Base-by-base conservation (phyloP, 768 basidiomycete genomes). In the Mycena venus region DNA sequence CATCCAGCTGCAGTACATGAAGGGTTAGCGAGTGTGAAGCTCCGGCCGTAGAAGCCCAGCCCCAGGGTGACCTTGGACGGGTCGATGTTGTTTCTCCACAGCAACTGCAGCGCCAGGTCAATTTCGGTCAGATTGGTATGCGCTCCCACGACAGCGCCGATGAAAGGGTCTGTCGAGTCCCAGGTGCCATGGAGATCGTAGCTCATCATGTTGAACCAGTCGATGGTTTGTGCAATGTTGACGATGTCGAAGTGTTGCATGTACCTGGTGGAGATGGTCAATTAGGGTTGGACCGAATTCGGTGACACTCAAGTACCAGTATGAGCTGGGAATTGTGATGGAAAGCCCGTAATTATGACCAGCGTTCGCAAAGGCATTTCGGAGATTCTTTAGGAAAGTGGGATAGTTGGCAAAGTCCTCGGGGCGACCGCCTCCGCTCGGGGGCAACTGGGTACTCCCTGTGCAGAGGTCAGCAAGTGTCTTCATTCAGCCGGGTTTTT, bases 71-170 rank as follows among this genome's bases (percentile, higher is more conserved):
- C 68, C 19, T 79, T 66, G 15, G 31, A 12, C 31, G 74, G 68
- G 34, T 69, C 53, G 49, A 78, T 68, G 23, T 63, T 51, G 42
- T 58, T 58, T 21, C 58, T 63, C 38, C 40, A 51, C 6, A 74
- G 44, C 42, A 75, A 64, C 47, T 31, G 49, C n/a, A 78, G 32
- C 51, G 78, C 68, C 19, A 53, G 31, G 63, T 77, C 67, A 60
- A 80, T 73, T 63, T 80, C 78, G 32, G 78, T 72, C 29, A 80
- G 60, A 60, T 74, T 73, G 23, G 79, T 79, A 62, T 79, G 79
- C 12, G 79, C 66, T 23, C 56, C 58, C 29, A 80, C 68, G 53
- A 67, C 25, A 27, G 75, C 32, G n/a, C 64, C 68, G 59, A 78
- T 47, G 51, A 49, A 77, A 21, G 32, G 34, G 40, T 75, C 60